Conservation (phyloP, 306 rosid genomes). For the Quercus suber region DNA sequence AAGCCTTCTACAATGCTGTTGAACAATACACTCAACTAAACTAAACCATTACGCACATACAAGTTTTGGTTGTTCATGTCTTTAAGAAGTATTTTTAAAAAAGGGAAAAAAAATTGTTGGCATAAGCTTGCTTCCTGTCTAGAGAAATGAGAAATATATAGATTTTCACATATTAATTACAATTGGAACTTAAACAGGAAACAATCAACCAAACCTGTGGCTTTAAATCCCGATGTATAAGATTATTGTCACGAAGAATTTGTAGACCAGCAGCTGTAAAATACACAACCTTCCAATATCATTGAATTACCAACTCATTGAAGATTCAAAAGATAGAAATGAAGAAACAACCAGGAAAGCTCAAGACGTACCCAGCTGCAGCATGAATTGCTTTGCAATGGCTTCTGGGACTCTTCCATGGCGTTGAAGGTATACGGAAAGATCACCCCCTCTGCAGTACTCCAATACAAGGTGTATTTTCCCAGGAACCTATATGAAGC, state of each 20-base stretch:
- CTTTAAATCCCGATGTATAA: slow-evolving; percentile 91
- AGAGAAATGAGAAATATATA: neutral
- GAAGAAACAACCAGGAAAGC: slow-evolving; percentile 11
- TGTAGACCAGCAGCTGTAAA: slow-evolving; percentile 88
- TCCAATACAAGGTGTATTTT: slow-evolving; percentile 95
- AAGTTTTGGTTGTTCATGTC: neutral
- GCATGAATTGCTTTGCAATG: slow-evolving; percentile 89
- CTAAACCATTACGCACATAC: slow-evolving; percentile 1
- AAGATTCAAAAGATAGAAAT: neutral
- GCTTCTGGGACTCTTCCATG: slow-evolving; percentile 84
- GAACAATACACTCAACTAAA: neutral
- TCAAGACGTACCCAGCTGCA: slow-evolving; percentile 74
- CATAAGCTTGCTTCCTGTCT: slow-evolving; percentile 13
- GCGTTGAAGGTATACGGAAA: slow-evolving; percentile 76
- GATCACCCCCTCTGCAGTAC: slow-evolving; percentile 97
- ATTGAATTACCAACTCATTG: neutral
- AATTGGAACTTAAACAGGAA: slow-evolving; percentile 15
- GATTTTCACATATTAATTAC: neutral
- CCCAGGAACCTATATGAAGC: slow-evolving; percentile 73
- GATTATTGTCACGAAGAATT: slow-evolving; percentile 89
- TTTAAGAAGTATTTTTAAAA: neutral
- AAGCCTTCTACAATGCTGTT: neutral
- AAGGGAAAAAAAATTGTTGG: slow-evolving; percentile 3
- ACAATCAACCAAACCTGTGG: slow-evolving; percentile 70
- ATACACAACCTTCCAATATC: slow-evolving; percentile 22